A percentile compares a stretch with the other conserved stretches of the same genome.
Evolutionary conservation across 805 yeast genomes (phyloP).

Genomic region (Wickerhamomyces mucosus): DNA sequence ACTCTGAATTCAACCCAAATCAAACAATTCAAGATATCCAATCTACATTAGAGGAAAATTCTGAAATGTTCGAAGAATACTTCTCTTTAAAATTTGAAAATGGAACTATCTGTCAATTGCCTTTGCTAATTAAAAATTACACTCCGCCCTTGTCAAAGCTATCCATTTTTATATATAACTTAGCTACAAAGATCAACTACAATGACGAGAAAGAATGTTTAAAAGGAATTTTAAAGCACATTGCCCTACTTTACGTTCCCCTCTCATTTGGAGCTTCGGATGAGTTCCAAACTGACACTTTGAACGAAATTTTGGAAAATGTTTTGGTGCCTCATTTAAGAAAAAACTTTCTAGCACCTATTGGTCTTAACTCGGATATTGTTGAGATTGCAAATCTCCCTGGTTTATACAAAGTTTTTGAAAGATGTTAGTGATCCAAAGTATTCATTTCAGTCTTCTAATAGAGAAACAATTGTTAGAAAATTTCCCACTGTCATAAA

Average conservation of each 20-base stretch:
- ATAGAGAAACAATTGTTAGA: too few species aligned
- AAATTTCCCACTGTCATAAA: too few species aligned
- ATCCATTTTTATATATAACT: conserved; percentile 52
- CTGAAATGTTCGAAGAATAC: conserved; percentile 75
- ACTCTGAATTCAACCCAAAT: conserved; percentile 9
- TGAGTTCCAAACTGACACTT: conserved; percentile 12
- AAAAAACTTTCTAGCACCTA: conserved; percentile 55
- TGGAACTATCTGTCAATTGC: conserved; percentile 39
- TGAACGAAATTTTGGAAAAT: conserved; percentile 40
- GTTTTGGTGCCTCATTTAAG: conserved; percentile 58
- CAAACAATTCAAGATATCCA: conserved; percentile 20
- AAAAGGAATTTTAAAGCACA: conserved; percentile 50
- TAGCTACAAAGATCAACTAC: conserved; percentile 57
- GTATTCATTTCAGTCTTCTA: too few species aligned
- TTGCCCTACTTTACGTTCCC: conserved; percentile 71
- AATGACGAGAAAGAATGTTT: conserved; percentile 61
- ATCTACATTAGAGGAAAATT: conserved; percentile 35
- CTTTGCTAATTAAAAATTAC: conserved; percentile 58
- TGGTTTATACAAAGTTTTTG: conserved; percentile 85
- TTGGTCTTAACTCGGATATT: conserved; percentile 39
- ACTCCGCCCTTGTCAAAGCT: conserved; percentile 55
- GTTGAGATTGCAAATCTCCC: conserved; percentile 88
- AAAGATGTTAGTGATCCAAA: conserved; percentile 51
- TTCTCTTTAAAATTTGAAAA: conserved; percentile 42
- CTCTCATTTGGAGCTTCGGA: conserved; percentile 29